Base-by-base conservation (phyloP, 2,329 filamentous ascomycete genomes). In the Colletotrichum tabaci region DNA sequence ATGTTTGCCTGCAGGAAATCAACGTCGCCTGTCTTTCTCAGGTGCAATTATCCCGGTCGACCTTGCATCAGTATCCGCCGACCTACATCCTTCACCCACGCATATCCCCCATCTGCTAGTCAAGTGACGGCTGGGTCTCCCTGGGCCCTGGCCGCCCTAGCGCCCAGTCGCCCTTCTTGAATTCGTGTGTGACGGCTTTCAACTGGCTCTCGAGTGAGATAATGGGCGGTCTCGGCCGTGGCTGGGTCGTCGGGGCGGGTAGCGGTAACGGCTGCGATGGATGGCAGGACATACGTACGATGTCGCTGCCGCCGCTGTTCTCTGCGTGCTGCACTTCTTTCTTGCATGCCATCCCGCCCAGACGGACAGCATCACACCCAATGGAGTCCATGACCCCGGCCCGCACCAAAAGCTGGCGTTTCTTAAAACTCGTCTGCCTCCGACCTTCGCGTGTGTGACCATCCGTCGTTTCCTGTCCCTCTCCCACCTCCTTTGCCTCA, bases 221-320 rank as follows among this genome's bases (percentile, higher is more conserved):
- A 50, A 66, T 73, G 66, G 52, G 75, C 77, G 78, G 80, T 78
- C 80, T 77, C 77, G 78, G 77, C 77, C 76, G 74, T 80, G 79
- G 78, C 77, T 79, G 67, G 67, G 52, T 35, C n/a, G 5, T 13
- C 47, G 50, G 35, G 63, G 50, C 61, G 66, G 68, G 60, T 68
- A 71, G 46, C 58, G 30, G 44, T 61, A 26, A 60, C 52, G 35
- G 52, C 68, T 57, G 38, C 44, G 21, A 16, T 53, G 35, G 35
- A 40, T 40, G 7, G 58, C 66, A 40, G 44, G 30, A 70, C 49
- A 18, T 49, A 67, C 62, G 67, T 50, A 63, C 52, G 63, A 67
- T 67, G 67, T 64, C 57, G 47, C 53, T 38, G 21, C 57, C 61
- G 67, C 67, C 57, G 40, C 53, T 38, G 21, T 57, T 46, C 26